Evolutionary conservation across 1,284 basidiomycete species (phyloP).

Genomic region (Ustilago trichophora): DNA sequence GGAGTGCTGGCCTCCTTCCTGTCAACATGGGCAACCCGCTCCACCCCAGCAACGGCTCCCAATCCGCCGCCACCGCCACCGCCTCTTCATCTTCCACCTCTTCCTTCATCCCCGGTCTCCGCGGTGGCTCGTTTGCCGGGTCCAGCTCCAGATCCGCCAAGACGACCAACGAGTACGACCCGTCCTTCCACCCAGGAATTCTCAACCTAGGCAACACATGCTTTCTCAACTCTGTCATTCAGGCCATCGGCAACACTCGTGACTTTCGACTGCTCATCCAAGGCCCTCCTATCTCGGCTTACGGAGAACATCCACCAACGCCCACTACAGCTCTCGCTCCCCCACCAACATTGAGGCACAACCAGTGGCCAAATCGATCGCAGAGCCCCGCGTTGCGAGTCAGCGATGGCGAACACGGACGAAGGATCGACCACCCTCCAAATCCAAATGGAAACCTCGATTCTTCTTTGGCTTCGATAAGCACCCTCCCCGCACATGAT

Average conservation of each 20-base stretch:
- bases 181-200: slow-evolving; percentile 72
- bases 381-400: slow-evolving; percentile 51
- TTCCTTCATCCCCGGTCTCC: slow-evolving; percentile 17
- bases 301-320: slow-evolving; percentile 5
- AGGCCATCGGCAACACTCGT: slow-evolving; percentile 74
- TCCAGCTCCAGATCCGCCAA: slow-evolving; percentile 74
- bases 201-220: slow-evolving; percentile 89
- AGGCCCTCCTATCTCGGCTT: slow-evolving; percentile 15
- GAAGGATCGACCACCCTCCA: slow-evolving; percentile 25
- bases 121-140: slow-evolving; percentile 87
- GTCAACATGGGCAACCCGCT: slow-evolving; percentile 24
- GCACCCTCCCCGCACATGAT: slow-evolving; percentile 21
- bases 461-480: slow-evolving; percentile 26
- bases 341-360: slow-evolving; percentile 17
- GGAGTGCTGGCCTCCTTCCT: not conserved
- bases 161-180: slow-evolving; percentile 62
- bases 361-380: slow-evolving; percentile 33
- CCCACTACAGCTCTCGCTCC: not conserved
- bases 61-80: slow-evolving; percentile 71
- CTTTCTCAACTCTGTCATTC: slow-evolving; percentile 90
- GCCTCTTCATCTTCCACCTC: slow-evolving; percentile 1
- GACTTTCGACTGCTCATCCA: slow-evolving; percentile 74
- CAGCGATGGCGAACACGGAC: slow-evolving; percentile 48
- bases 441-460: slow-evolving; percentile 24
- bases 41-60: slow-evolving; percentile 66